A percentile compares a stretch with the other conserved stretches of the same genome.
Evolutionary conservation across 2,329 filamentous ascomycete species (phyloP).

Genomic region (Rhinocladiella mackenziei): DNA sequence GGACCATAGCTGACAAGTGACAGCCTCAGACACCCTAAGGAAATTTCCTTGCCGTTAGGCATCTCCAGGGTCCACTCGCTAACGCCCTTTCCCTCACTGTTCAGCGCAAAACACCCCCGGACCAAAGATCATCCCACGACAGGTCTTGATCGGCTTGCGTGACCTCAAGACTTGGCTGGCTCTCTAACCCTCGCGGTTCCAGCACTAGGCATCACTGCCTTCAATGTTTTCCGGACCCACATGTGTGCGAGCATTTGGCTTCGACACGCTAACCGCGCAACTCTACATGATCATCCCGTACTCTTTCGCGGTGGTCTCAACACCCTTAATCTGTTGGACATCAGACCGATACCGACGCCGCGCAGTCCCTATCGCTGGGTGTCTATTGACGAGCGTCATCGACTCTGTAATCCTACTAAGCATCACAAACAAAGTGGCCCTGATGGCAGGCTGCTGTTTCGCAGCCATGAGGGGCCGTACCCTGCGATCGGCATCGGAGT

Average conservation of each 20-base stretch:
- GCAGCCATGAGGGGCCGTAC: slow-evolving; percentile 1
- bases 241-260: slow-evolving; percentile 3
- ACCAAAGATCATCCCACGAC: background rate
- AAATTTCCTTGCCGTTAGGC: background rate
- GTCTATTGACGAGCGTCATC: background rate
- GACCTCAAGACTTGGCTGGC: background rate
- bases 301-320: background rate
- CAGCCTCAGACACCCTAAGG: background rate
- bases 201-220: background rate
- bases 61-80: too few species aligned
- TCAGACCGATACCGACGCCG: background rate
- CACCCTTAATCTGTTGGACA: background rate
- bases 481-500: background rate
- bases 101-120: too few species aligned
- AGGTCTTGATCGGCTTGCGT: slow-evolving; percentile 1
- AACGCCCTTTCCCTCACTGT: too few species aligned
- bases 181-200: background rate
- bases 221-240: background rate
- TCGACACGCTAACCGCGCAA: slow-evolving; percentile 3
- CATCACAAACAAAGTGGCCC: background rate
- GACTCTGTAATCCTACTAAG: slow-evolving; percentile 1
- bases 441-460: slow-evolving; percentile 1
- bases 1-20: background rate
- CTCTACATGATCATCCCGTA: slow-evolving; percentile 7
- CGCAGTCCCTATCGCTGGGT: background rate